Conservation (phyloP, 768 basidiomycete genomes). For the Mycena maculata region DNA sequence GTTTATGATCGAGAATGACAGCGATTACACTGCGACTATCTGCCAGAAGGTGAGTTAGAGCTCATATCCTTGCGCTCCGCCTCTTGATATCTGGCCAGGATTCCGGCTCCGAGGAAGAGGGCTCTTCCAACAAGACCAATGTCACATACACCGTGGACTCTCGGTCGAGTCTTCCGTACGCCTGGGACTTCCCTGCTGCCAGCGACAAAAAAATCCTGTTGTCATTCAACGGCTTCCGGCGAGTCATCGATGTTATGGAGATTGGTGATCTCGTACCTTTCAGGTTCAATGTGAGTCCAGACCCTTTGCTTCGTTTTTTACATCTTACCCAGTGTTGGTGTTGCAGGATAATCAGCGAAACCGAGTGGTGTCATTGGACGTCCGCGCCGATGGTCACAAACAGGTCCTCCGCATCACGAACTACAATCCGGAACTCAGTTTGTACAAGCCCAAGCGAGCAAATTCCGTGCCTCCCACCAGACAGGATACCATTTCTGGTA, state of each 20-base stretch:
- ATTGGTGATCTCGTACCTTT: constrained; percentile 94
- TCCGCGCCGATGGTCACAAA: constrained; percentile 87
- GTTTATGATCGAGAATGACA: constrained; percentile 90
- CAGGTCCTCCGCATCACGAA: constrained; percentile 90
- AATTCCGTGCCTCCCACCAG: constrained; percentile 61
- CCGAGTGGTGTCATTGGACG: constrained; percentile 87
- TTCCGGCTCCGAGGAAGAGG: constrained; percentile 51
- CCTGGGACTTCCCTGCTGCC: constrained; percentile 94
- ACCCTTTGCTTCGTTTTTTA: background rate
- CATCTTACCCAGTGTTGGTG: background rate
- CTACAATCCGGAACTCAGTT: constrained; percentile 85
- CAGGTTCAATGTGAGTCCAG: constrained; percentile 74
- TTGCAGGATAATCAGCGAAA: constrained; percentile 64
- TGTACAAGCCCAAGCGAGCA: constrained; percentile 83
- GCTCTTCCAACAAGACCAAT: constrained; percentile 50
- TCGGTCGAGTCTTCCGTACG: constrained; percentile 72
- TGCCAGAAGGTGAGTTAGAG: constrained; percentile 72
- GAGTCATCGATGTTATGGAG: constrained; percentile 91
- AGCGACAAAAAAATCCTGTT: constrained; percentile 83
- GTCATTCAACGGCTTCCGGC: constrained; percentile 66
- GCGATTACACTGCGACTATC: constrained; percentile 74
- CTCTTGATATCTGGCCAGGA: constrained; percentile 50
- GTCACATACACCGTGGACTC: constrained; percentile 68
- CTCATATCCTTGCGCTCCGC: background rate
- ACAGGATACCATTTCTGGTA: constrained; percentile 77